Conservation (phyloP, 306 rosid species). For the Coriaria nepalensis region DNA sequence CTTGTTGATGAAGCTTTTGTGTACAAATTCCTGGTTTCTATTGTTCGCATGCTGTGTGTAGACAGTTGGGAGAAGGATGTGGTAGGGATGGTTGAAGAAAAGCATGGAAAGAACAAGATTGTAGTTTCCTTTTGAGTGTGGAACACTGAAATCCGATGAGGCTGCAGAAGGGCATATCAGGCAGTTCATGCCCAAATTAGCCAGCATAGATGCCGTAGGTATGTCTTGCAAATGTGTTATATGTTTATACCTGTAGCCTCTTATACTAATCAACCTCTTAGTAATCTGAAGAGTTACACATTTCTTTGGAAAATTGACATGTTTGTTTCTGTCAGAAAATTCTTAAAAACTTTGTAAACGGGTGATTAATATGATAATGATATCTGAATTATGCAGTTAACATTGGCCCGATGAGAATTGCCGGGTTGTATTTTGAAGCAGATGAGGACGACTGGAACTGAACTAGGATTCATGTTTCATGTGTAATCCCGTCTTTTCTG, state of each 20-base stretch:
- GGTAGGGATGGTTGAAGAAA: constrained; percentile 52
- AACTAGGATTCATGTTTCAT: constrained; percentile 2
- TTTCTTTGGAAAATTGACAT: neutral
- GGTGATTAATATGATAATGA: too few species aligned
- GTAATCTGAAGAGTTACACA: neutral
- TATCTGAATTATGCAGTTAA: constrained; percentile 41
- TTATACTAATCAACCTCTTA: neutral
- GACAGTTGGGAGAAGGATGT: constrained; percentile 83
- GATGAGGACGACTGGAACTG: constrained; percentile 21
- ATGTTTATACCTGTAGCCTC: neutral
- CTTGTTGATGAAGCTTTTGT: neutral
- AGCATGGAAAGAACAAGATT: constrained; percentile 47
- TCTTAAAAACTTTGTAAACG: too few species aligned
- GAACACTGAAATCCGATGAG: constrained; percentile 69
- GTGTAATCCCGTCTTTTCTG: neutral
- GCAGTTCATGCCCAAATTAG: constrained; percentile 76
- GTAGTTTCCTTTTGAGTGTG: constrained; percentile 53
- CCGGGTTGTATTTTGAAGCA: constrained; percentile 49
- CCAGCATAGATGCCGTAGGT: constrained; percentile 88
- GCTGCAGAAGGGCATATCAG: constrained; percentile 89
- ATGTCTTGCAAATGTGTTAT: constrained; percentile 13
- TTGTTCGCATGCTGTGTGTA: constrained; percentile 10
- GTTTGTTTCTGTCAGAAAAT: neutral
- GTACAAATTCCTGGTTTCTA: neutral
- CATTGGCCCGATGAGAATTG: constrained; percentile 67